A percentile compares a stretch with the other conserved stretches of the same genome.
Evolutionary conservation across 2,329 filamentous ascomycete genomes (phyloP).

Genomic region (Uncinocarpus reesii): DNA sequence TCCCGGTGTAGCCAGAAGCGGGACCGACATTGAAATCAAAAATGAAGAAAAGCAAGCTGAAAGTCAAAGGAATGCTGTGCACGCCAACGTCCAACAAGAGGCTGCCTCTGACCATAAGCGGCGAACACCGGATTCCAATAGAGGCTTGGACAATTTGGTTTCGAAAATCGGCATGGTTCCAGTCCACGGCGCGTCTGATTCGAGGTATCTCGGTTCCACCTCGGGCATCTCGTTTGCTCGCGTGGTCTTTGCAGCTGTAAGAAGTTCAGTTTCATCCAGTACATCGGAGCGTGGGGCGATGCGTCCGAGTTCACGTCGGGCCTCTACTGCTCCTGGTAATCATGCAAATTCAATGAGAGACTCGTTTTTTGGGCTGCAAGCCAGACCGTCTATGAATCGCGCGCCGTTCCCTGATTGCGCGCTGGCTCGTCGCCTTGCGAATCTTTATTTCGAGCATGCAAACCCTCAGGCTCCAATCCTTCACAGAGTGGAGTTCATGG

Average conservation of each 20-base stretch:
- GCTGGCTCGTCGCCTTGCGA: slow-evolving; percentile 61
- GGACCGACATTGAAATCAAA: slow-evolving; percentile 7
- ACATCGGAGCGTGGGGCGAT: slow-evolving; percentile 55
- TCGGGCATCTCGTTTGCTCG: slow-evolving; percentile 90
- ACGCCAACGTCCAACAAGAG: slow-evolving; percentile 9
- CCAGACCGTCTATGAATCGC: slow-evolving; percentile 74
- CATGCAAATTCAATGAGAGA: slow-evolving; percentile 74
- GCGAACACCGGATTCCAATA: slow-evolving; percentile 43
- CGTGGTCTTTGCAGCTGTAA: slow-evolving; percentile 88
- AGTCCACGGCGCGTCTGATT: slow-evolving; percentile 66
- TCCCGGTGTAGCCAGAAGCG: neutral
- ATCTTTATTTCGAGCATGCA: slow-evolving; percentile 88
- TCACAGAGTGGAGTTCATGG: slow-evolving; percentile 80
- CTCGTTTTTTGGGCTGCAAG: slow-evolving; percentile 94
- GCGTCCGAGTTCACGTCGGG: slow-evolving; percentile 47
- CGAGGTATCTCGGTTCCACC: slow-evolving; percentile 70
- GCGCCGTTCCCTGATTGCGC: slow-evolving; percentile 73
- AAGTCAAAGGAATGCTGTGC: neutral
- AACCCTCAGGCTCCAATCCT: slow-evolving; percentile 93
- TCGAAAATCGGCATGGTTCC: slow-evolving; percentile 65
- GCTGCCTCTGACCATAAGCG: slow-evolving; percentile 28
- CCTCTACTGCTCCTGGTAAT: slow-evolving; percentile 39
- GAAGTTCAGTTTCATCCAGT: slow-evolving; percentile 53
- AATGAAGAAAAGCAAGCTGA: slow-evolving; percentile 9
- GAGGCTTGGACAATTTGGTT: slow-evolving; percentile 54